Evolutionary conservation across 148 eudicot species (phyloP).

Genomic region (Cornus suecica): DNA sequence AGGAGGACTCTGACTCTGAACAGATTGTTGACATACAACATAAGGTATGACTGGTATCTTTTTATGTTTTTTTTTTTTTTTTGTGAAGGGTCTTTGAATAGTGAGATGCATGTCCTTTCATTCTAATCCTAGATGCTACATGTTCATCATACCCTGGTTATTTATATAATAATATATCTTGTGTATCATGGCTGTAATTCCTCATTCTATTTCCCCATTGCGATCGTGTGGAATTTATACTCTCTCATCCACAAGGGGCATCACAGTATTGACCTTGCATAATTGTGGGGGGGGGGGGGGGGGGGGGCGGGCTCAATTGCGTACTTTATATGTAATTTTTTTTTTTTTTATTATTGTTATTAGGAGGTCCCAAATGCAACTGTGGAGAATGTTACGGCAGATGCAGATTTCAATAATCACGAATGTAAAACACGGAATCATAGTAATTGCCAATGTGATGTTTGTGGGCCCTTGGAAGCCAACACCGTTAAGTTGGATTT

Average conservation of each 20-base stretch:
- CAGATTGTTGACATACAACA: conserved; percentile 32
- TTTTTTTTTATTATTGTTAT: neutral
- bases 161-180: too few relatives aligned
- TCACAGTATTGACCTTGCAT: too few relatives aligned
- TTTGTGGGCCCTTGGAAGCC: conserved; percentile 15
- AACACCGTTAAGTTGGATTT: conserved; percentile 11
- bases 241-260: too few relatives aligned
- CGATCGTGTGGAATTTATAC: too few relatives aligned
- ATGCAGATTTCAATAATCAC: conserved; percentile 15
- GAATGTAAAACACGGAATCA: conserved; percentile 14
- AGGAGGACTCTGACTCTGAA: conserved; percentile 50
- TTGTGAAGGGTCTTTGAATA: neutral
- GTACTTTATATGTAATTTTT: neutral
- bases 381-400: conserved; percentile 8
- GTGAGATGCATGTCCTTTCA: neutral
- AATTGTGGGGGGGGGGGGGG: too few relatives aligned
- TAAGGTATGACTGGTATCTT: conserved; percentile 39
- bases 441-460: conserved; percentile 15
- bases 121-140: too few relatives aligned
- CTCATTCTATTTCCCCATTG: too few relatives aligned
- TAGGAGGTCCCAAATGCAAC: conserved; percentile 7
- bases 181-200: too few relatives aligned
- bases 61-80: neutral
- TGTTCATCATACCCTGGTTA: too few relatives aligned
- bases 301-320: neutral